A percentile compares a stretch with the other conserved stretches of the same genome.
Conservation (phyloP, 352 stramenopile genomes). For the Phytophthora rubi region DNA sequence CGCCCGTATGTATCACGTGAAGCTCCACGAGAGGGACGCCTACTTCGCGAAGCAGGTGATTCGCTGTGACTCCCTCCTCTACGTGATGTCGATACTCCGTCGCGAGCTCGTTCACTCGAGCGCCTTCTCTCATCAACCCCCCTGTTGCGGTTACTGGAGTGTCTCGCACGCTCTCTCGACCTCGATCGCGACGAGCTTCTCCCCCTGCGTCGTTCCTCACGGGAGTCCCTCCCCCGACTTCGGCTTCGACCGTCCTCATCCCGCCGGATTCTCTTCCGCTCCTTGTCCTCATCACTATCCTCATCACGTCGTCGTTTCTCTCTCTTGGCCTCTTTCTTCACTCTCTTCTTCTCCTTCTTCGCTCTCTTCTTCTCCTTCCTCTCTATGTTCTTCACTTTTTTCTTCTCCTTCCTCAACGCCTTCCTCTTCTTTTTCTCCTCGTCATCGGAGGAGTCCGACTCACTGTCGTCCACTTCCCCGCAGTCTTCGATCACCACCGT, state of each 20-base stretch:
- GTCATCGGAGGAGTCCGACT: slow-evolving; percentile 3
- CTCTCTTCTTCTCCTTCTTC: neutral
- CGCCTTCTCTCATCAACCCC: neutral
- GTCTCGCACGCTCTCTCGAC: slow-evolving; percentile 6
- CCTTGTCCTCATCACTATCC: neutral
- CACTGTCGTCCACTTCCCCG: slow-evolving; percentile 63
- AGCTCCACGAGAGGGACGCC: neutral
- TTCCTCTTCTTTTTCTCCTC: slow-evolving; percentile 20
- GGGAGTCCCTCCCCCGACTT: slow-evolving; percentile 4
- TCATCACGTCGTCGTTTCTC: slow-evolving; percentile 1
- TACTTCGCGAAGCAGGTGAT: neutral
- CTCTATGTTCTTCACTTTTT: neutral
- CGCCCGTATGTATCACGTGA: neutral
- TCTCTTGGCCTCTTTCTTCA: slow-evolving; percentile 5
- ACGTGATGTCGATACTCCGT: neutral
- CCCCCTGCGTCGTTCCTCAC: neutral
- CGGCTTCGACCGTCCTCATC: neutral
- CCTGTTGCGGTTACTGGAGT: neutral
- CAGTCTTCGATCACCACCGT: slow-evolving; percentile 95
- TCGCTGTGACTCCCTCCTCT: neutral
- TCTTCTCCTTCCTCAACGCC: slow-evolving; percentile 6
- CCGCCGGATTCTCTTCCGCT: neutral
- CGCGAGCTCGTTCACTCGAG: neutral
- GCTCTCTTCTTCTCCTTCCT: neutral
- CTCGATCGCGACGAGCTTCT: slow-evolving; percentile 10